These are phyloP conservation scores for Penicillium digitatum DNA, from an alignment of 2,329 filamentous ascomycete species.

Conservation along the genomic window DNA sequence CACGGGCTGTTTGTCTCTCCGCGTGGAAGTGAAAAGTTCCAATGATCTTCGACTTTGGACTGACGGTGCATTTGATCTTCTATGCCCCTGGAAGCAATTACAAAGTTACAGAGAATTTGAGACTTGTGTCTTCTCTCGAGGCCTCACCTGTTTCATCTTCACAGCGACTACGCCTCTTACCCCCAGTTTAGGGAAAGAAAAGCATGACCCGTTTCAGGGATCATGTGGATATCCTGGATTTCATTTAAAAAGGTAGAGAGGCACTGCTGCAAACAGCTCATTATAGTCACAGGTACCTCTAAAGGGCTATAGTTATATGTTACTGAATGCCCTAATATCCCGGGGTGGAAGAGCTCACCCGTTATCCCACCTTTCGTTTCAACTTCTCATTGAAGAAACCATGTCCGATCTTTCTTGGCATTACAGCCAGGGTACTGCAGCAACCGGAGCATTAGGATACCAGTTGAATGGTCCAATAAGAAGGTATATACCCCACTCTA, in stretches of 20 bases:
- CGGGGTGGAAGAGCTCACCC: not conserved
- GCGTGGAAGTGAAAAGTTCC: not conserved
- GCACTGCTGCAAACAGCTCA: slow-evolving; percentile 27
- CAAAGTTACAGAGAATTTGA: slow-evolving; percentile 2
- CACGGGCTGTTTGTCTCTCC: slow-evolving; percentile 18
- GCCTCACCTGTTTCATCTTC: slow-evolving; percentile 30
- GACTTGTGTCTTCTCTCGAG: slow-evolving; percentile 29
- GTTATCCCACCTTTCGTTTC: not conserved
- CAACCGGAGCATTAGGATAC: slow-evolving; percentile 25
- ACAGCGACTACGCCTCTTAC: slow-evolving; percentile 21
- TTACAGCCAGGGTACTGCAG: slow-evolving; percentile 12
- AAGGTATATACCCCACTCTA: slow-evolving; percentile 8
- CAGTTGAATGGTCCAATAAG: slow-evolving; percentile 24
- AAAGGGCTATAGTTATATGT: not conserved
- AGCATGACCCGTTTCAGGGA: slow-evolving; percentile 27
- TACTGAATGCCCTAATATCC: not conserved
- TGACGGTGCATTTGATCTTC: slow-evolving; percentile 16
- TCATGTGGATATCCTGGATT: slow-evolving; percentile 30
- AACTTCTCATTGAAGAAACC: not conserved
- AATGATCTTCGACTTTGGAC: slow-evolving; percentile 21
- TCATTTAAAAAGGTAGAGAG: slow-evolving; percentile 5
- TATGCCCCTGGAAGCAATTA: slow-evolving; percentile 6
- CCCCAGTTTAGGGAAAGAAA: slow-evolving; percentile 12
- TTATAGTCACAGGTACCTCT: slow-evolving; percentile 19
- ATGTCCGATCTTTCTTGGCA: slow-evolving; percentile 15